Base-by-base conservation (phyloP, 768 basidiomycete genomes). In the Lyophyllum semitale region DNA sequence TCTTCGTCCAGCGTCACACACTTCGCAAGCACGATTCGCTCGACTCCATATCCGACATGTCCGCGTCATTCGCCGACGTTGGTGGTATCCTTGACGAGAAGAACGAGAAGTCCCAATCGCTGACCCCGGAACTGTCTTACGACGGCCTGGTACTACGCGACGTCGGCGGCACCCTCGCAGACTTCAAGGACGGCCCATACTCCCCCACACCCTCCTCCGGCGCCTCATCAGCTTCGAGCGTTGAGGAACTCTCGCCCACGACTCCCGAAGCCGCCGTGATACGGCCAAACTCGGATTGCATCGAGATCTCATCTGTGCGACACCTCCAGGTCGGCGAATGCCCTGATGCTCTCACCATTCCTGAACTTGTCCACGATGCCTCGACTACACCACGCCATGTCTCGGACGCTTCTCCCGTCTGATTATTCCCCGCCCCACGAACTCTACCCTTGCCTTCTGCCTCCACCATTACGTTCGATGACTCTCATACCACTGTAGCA, bases 21-120 rank as follows among this genome's bases (percentile, higher is more conserved):
- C 64, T 81, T 46, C 72, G 71, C 58, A 80, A 78, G 60, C 79
- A 74, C 49, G 78, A 79, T 54, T 82, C 82, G 5, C 53, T 81
- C 15, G 69, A 73, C 35, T 84, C 83, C 0, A 73, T 80, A 65
- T 76, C 77, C 27, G 72, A 75, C 55, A 64, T 79, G 48, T 79
- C 79, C 13, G 61, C 63, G 17, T 72, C 71, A 7, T 67, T 77
- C 63, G 68, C 58, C 7, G 80, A 78, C 37, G 74, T 70, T n/a
- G 72, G 72, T 15, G 72, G 73, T 12, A 61, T 68, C 38, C 59
- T 77, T 25, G 48, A 57, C 6, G 62, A 65, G 52, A 60, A 63
- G 51, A 51, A 54, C 43, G 69, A 73, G 50, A 73, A 75, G 51
- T 66, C 73, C n/a, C 63, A 72, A 29, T 54, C 55, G 1, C 71